These are phyloP conservation scores for Phytomonas serpens DNA, from an alignment of 208 protist species.

Conservation along the genomic window DNA sequence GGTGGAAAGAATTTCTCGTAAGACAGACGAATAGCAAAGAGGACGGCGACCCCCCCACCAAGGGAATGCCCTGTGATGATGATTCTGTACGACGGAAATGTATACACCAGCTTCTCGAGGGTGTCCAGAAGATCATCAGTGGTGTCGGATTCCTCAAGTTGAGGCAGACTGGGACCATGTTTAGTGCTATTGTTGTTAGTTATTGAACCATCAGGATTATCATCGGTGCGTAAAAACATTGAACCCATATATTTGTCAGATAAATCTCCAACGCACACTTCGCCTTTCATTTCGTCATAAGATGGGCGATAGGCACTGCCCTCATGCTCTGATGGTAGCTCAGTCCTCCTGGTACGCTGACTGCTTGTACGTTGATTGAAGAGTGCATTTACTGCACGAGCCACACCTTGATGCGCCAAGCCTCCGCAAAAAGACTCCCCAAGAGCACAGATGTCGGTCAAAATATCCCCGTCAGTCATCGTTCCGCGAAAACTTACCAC, in stretches of 20 bases:
- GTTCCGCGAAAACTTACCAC: slow-evolving; percentile 61
- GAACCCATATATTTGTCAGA: slow-evolving; percentile 9
- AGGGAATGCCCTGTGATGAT: slow-evolving; percentile 68
- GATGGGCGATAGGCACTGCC: background rate
- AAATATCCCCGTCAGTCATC: slow-evolving; percentile 41
- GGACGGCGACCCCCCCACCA: slow-evolving; percentile 46
- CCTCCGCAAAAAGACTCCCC: slow-evolving; percentile 38
- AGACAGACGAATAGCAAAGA: slow-evolving; percentile 47
- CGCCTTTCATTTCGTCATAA: background rate
- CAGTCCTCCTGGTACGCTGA: background rate
- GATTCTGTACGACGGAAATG: slow-evolving; percentile 40
- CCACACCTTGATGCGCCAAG: slow-evolving; percentile 43
- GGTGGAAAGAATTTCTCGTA: slow-evolving; percentile 17
- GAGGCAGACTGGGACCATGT: background rate
- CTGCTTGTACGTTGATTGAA: slow-evolving; percentile 30
- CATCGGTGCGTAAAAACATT: background rate
- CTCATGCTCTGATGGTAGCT: background rate
- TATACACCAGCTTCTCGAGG: slow-evolving; percentile 22
- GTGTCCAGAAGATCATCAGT: slow-evolving; percentile 29
- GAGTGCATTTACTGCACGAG: slow-evolving; percentile 26
- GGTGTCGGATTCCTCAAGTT: slow-evolving; percentile 4
- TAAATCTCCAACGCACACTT: slow-evolving; percentile 11
- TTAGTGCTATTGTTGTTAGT: background rate
- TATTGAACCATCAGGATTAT: background rate
- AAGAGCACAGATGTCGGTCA: slow-evolving; percentile 48